phyloP scores from a whole-genome alignment of 352 stramenopile genomes.

The Globisporangium irregulare region DNA sequence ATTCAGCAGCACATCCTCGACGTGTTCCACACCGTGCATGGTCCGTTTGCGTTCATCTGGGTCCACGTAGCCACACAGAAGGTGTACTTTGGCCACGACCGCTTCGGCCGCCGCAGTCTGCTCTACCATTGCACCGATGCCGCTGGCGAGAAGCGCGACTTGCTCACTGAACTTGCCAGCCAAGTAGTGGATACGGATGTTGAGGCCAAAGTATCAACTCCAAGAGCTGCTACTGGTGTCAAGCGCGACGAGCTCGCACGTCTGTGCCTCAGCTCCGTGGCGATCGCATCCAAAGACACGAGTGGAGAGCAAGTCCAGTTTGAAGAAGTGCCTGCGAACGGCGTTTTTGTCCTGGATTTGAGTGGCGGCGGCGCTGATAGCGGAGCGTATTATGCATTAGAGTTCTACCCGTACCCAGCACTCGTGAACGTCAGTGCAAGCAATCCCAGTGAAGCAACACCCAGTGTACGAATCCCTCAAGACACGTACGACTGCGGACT shows the following conservation, averaged over 20 bases:
- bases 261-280: slow-evolving; percentile 49
- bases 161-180: slow-evolving; percentile 23
- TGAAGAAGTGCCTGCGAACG: slow-evolving; percentile 72
- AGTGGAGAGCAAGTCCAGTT: slow-evolving; percentile 19
- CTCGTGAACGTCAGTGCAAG: slow-evolving; percentile 9
- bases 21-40: slow-evolving; percentile 44
- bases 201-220: neutral
- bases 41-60: slow-evolving; percentile 87
- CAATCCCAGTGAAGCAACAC: neutral
- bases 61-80: slow-evolving; percentile 49
- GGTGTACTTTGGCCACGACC: slow-evolving; percentile 91
- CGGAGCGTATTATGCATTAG: slow-evolving; percentile 13
- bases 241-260: slow-evolving; percentile 18
- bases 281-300: slow-evolving; percentile 24
- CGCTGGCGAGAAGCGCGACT: slow-evolving; percentile 9
- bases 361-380: neutral
- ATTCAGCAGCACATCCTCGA: slow-evolving; percentile 21
- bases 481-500: slow-evolving; percentile 37
- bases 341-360: slow-evolving; percentile 75
- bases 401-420: slow-evolving; percentile 37
- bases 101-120: slow-evolving; percentile 88
- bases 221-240: slow-evolving; percentile 5
- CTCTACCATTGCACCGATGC: slow-evolving; percentile 44
- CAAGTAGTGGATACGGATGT: neutral
- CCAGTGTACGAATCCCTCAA: neutral